These are phyloP conservation scores for Trichomonas tenax DNA, from an alignment of 208 protist genomes.

Conservation along the genomic window DNA sequence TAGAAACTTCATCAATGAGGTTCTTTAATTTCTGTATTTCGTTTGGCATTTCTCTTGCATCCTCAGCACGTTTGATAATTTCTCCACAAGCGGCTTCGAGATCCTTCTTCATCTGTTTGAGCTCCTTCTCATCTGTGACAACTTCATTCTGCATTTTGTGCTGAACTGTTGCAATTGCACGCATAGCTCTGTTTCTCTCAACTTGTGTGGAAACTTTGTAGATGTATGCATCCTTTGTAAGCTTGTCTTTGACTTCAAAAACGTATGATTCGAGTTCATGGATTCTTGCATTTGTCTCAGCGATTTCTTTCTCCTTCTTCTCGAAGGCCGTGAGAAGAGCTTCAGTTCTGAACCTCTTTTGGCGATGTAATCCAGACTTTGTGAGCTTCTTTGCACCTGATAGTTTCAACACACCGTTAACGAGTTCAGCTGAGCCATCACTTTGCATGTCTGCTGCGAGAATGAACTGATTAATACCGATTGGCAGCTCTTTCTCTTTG, in stretches of 20 bases:
- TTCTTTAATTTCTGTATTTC: neutral
- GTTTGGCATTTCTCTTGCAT: neutral
- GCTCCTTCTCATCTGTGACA: neutral
- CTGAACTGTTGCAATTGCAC: neutral
- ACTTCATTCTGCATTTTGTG: neutral
- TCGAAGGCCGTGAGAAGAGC: neutral
- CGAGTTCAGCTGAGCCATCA: neutral
- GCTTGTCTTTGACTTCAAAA: neutral
- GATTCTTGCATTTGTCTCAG: neutral
- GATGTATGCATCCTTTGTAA: neutral
- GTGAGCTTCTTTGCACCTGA: neutral
- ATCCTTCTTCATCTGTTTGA: neutral
- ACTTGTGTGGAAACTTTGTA: neutral
- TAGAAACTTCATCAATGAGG: neutral
- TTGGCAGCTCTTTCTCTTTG: neutral
- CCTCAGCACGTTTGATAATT: neutral
- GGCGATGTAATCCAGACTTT: neutral
- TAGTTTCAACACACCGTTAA: neutral
- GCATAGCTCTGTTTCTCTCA: neutral
- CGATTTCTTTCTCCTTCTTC: neutral
- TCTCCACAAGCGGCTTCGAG: neutral
- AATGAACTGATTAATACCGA: neutral
- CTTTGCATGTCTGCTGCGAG: neutral
- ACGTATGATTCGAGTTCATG: neutral
- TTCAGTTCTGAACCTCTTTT: neutral